These are phyloP conservation scores for Dentiscutata heterogama DNA, from an alignment of 371 early-diverging fungal species.

Conservation along the genomic window DNA sequence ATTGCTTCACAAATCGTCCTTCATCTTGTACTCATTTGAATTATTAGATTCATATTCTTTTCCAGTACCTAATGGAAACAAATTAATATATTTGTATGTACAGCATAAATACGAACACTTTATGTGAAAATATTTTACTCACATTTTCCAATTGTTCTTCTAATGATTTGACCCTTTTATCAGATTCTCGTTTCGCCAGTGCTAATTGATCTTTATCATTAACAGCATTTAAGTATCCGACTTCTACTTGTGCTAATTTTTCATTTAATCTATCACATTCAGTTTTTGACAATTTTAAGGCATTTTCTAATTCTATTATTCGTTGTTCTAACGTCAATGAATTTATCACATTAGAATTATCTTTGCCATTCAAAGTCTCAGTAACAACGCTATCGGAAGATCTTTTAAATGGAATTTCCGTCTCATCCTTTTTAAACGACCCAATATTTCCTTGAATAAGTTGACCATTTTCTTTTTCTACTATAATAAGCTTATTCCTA, in stretches of 20 bases:
- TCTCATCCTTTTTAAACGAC: not conserved
- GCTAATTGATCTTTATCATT: constrained; percentile 30
- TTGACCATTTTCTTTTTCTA: constrained; percentile 1
- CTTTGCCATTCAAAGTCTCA: not conserved
- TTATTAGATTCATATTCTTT: constrained; percentile 26
- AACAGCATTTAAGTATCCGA: constrained; percentile 5
- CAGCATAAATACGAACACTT: not conserved
- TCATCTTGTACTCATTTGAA: constrained; percentile 22
- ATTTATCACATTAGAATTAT: not conserved
- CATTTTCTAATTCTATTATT: constrained; percentile 1
- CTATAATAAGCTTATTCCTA: not conserved
- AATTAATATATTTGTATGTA: not conserved
- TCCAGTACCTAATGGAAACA: constrained; percentile 1
- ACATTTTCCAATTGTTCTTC: constrained; percentile 14
- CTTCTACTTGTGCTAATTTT: constrained; percentile 8
- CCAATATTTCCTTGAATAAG: not conserved
- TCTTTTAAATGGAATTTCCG: not conserved
- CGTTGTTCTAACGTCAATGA: not conserved
- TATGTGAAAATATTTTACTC: not conserved
- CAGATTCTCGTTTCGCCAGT: not conserved
- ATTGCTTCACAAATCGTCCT: too few species aligned
- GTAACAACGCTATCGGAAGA: not conserved
- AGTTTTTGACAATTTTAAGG: constrained; percentile 10
- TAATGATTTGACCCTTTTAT: constrained; percentile 5
- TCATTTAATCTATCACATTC: constrained; percentile 23